Evolutionary conservation across 768 basidiomycete species (phyloP), one percentile per base, ranked within the genome.

Genomic region (Termitomyces sp.): DNA sequence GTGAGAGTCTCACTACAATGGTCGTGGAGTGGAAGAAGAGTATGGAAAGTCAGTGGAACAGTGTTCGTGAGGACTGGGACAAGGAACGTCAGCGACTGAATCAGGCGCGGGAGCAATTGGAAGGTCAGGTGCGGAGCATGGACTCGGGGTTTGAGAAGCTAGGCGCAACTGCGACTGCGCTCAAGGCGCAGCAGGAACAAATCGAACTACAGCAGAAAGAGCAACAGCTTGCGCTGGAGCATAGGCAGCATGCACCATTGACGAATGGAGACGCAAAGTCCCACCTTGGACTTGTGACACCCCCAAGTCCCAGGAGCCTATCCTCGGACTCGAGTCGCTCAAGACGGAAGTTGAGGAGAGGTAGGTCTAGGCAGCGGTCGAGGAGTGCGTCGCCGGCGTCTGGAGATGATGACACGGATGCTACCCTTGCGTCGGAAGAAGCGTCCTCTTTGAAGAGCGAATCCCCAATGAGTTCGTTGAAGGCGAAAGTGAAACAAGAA

Each of bases 51-150:
- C 82, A 86, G 47, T 94, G 91, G 91, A 80, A 74, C 33, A 73
- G 69, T 27, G 85, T 94, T 31, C 83, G 86, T 61, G 86, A 91
- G 60, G 88, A 89, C 52, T 97, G 93, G 93, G 78, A 78, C 2
- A 75, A 81, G 35, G 94, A 97, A 69, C 77, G 93, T 4, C 87
- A 88, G 56, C 77, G 91, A 18, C 76, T 97, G 11, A 75, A 77
- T 38, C 74, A 78, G 18, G 91, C 91, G 12, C 77, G 86, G 45
- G 85, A 89, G 39, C 91, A 94, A 60, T 95, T 89, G 87, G 94
- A 95, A 69, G 70, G 55, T 6, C 78, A 83, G 52, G 73, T 81
- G 50, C 73, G 76, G 12, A 67, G 68, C 9, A 71, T 85, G n/a
- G 84, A 86, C 60, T 69, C 73, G 13, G 76, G 80, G 3, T 58